Evolutionary conservation across 2,329 filamentous ascomycete genomes (phyloP).

Genomic region (Metarhizium anisopliae): DNA sequence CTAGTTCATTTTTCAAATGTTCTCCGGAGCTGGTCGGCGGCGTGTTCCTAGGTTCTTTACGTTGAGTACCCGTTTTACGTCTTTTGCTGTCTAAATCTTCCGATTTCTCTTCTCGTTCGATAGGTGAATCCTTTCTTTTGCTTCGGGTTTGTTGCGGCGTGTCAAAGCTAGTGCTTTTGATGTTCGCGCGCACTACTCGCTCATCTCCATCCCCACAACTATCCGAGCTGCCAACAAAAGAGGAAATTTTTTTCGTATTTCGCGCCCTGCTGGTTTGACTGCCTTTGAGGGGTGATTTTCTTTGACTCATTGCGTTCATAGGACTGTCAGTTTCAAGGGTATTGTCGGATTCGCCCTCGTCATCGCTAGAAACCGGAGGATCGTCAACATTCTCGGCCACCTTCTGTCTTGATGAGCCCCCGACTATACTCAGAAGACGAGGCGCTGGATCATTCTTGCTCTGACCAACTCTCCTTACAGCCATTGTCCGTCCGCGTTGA

Average conservation of each 20-base stretch:
- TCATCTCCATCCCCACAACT: slow-evolving; percentile 18
- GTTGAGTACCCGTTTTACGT: slow-evolving; percentile 1
- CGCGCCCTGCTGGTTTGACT: slow-evolving; percentile 5
- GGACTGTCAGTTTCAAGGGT: not conserved
- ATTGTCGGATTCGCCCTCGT: slow-evolving; percentile 12
- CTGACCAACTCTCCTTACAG: slow-evolving; percentile 12
- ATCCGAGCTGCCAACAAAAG: slow-evolving; percentile 6
- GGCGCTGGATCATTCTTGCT: slow-evolving; percentile 9
- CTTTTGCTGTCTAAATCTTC: slow-evolving; percentile 4
- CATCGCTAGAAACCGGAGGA: slow-evolving; percentile 20
- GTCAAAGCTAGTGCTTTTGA: slow-evolving; percentile 24
- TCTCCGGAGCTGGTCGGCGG: slow-evolving; percentile 11
- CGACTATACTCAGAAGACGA: slow-evolving; percentile 10
- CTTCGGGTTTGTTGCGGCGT: slow-evolving; percentile 3
- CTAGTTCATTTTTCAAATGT: slow-evolving; percentile 14
- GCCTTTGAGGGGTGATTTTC: not conserved
- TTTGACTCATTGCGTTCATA: not conserved
- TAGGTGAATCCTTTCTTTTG: slow-evolving; percentile 1
- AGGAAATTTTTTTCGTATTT: slow-evolving; percentile 7
- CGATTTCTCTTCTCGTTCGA: not conserved
- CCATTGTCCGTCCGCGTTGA: not conserved
- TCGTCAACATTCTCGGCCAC: slow-evolving; percentile 10
- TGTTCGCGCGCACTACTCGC: slow-evolving; percentile 17
- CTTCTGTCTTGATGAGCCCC: slow-evolving; percentile 6
- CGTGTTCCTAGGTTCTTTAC: not conserved